A percentile compares a stretch with the other conserved stretches of the same genome.
Conservation (phyloP, 768 basidiomycete genomes). For the Kwoniella sp. region DNA sequence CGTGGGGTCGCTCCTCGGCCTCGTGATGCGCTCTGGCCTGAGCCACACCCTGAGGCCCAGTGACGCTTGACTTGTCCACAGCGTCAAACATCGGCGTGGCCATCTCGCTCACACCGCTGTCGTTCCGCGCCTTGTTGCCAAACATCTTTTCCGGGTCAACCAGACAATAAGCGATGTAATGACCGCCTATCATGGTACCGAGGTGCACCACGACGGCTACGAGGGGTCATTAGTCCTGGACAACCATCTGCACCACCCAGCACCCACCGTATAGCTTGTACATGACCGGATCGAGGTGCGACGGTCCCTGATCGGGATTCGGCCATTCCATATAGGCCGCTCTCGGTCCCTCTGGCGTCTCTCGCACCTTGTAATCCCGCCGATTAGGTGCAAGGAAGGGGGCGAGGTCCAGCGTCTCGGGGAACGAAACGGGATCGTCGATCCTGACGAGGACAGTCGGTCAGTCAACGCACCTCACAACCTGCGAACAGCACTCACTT, state of each 20-base stretch:
- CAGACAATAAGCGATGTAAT: conserved; percentile 73
- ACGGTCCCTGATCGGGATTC: conserved; percentile 36
- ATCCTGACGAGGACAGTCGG: conserved; percentile 64
- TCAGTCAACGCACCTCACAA: conserved; percentile 22
- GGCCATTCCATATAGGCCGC: conserved; percentile 48
- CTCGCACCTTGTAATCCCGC: conserved; percentile 41
- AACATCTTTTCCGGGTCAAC: conserved; percentile 46
- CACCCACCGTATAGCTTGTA: conserved; percentile 47
- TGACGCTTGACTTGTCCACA: conserved; percentile 3
- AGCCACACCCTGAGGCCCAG: not conserved
- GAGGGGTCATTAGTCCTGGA: not conserved
- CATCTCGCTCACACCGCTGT: not conserved
- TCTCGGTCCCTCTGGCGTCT: conserved; percentile 31
- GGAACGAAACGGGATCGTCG: conserved; percentile 87
- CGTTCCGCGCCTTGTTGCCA: conserved; percentile 1
- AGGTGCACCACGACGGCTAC: conserved; percentile 48
- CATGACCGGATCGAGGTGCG: conserved; percentile 39
- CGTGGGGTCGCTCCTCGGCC: not conserved
- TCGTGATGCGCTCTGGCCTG: not conserved
- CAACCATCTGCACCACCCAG: not conserved
- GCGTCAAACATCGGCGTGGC: conserved; percentile 6
- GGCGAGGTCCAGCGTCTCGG: conserved; percentile 73
- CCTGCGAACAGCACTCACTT: conserved; percentile 38
- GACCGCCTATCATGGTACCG: conserved; percentile 66
- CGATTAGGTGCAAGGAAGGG: conserved; percentile 77